These are phyloP conservation scores for Fusarium caatingaense DNA, from an alignment of 2,329 filamentous ascomycete species.

Conservation along the genomic window DNA sequence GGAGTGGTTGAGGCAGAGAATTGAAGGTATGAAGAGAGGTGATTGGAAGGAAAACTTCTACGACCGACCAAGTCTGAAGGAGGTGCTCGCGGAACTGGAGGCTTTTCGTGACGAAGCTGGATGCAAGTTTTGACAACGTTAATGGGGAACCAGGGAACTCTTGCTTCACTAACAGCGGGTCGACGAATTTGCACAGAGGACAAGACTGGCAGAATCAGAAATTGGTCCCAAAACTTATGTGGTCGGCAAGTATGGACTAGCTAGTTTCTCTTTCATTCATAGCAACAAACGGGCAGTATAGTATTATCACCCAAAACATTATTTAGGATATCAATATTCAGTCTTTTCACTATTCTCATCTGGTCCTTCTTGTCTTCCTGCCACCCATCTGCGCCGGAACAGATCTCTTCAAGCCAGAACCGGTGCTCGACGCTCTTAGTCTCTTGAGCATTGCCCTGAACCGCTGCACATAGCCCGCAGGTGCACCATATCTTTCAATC, in stretches of 20 bases:
- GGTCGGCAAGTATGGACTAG: background rate
- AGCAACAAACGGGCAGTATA: constrained; percentile 8
- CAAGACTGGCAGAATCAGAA: background rate
- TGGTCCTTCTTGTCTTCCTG: constrained; percentile 51
- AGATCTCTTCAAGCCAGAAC: constrained; percentile 50
- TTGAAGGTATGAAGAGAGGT: constrained; percentile 53
- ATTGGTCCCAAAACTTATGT: background rate
- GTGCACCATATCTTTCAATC: constrained; percentile 51
- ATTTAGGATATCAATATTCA: background rate
- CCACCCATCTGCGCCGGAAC: constrained; percentile 42
- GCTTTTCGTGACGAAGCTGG: constrained; percentile 43
- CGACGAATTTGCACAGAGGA: background rate
- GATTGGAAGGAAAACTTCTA: constrained; percentile 65
- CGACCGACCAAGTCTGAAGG: constrained; percentile 58
- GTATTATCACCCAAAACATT: background rate
- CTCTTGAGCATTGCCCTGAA: constrained; percentile 50
- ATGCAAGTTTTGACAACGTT: constrained; percentile 25
- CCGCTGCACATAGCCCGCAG: constrained; percentile 51
- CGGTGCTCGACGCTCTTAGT: constrained; percentile 46
- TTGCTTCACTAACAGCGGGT: background rate
- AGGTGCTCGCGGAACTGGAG: constrained; percentile 54
- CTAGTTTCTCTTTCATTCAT: constrained; percentile 4
- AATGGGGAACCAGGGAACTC: background rate
- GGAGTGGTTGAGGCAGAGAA: constrained; percentile 58
- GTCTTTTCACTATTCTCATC: constrained; percentile 37